Evolutionary conservation across 2,329 filamentous ascomycete genomes (phyloP).

Genomic region (Talaromyces pinophilus): DNA sequence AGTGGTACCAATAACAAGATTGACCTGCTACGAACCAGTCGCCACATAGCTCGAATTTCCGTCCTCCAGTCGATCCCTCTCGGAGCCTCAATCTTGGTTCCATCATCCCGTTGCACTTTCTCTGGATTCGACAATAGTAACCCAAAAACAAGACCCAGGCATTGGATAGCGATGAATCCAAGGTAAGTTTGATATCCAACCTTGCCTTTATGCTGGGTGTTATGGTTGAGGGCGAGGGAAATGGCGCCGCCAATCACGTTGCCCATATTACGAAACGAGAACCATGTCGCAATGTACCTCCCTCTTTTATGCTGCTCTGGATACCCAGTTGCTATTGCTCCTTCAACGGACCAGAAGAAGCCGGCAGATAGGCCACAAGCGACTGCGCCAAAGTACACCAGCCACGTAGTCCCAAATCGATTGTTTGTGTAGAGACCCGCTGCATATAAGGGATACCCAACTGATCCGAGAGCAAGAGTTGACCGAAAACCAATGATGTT

Average conservation of each 20-base stretch:
- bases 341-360: conserved; percentile 55
- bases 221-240: conserved; percentile 53
- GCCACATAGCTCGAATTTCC: conserved; percentile 43
- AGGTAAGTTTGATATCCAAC: conserved; percentile 49
- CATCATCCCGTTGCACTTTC: conserved; percentile 49
- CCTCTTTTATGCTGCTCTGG: conserved; percentile 51
- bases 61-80: conserved; percentile 34
- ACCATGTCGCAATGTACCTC: conserved; percentile 38
- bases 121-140: conserved; percentile 50
- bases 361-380: conserved; percentile 53
- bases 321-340: conserved; percentile 53
- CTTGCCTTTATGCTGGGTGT: conserved; percentile 47
- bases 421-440: conserved; percentile 51
- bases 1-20: conserved; percentile 54
- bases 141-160: conserved; percentile 49
- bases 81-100: conserved; percentile 32
- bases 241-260: conserved; percentile 57
- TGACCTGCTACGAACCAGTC: conserved; percentile 46
- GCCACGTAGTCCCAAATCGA: conserved; percentile 43
- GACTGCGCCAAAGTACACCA: conserved; percentile 53
- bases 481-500: conserved; percentile 46
- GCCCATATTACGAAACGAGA: conserved; percentile 55
- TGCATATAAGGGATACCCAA: conserved; percentile 48
- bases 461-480: conserved; percentile 42
- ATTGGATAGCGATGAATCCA: conserved; percentile 42